Evolutionary conservation across 1,139 yeast genomes (phyloP), one percentile per base, ranked within the genome.

Genomic region (Taphrina pruni): DNA sequence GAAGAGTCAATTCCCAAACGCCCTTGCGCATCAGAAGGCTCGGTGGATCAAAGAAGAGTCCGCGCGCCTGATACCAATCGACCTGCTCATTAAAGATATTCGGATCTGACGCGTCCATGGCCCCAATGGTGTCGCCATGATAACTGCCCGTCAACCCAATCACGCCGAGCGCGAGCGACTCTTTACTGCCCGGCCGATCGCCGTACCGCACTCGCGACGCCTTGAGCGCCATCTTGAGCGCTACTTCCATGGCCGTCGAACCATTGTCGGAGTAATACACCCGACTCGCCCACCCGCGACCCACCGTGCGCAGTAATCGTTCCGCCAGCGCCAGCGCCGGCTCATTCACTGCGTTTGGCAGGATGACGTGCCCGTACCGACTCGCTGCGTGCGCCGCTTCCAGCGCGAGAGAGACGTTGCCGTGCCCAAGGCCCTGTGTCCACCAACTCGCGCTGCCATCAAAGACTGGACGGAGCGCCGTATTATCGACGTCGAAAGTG

Each of bases 381-480:
- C 77, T 76, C 9, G 77, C 76, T 39, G 77, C 77, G 56, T 75
- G 71, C 1, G 76, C 76, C 9, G 77, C 76, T 11, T 75, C 70
- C 11, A 74, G 71, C 7, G 77, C 73, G 35, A 76, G 70, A 9
- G 73, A 71, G 1, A 73, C 71, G 56, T 75, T 75, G 12, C 76
- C 77, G 64, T 75, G 77, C 11, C 77, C 77, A 8, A 76, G 71
- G 1, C 77, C 77, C 57, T 76, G 77, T 12, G 77, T 75, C 78
- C 78, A 76, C 78, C 78, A 76, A 2, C 77, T 75, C 9, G 77
- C 77, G n/a, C 76, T 74, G 8, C 75, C 77, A 58, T 76, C 78
- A 66, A 75, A 73, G 3, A 74, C 71, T 1, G 75, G 72, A 9
- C 61, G 56, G 46, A 75, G 57, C 36, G 36, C 45, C n/a, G 54